Evolutionary conservation across 305 asterid genomes (phyloP).

Genomic region (Plantago lanceolata): DNA sequence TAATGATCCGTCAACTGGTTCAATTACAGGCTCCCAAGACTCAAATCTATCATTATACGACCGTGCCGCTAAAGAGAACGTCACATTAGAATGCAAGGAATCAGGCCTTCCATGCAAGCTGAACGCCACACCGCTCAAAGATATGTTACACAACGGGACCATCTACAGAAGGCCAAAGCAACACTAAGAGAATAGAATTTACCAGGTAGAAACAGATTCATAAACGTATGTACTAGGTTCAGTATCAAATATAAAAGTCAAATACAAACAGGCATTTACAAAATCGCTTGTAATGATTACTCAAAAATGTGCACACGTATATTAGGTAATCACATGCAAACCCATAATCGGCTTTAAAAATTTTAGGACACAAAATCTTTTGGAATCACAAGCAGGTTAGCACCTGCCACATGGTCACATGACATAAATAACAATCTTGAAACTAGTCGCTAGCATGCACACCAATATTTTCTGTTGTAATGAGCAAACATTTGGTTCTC

Average conservation of each 20-base stretch:
- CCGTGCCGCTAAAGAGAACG: conserved; percentile 70
- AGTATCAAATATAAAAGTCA: not conserved
- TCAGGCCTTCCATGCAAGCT: conserved; percentile 61
- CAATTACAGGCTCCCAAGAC: conserved; percentile 96
- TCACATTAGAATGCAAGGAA: conserved; percentile 50
- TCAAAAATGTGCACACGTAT: conserved; percentile 2
- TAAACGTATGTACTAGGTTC: not conserved
- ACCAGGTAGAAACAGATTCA: not conserved
- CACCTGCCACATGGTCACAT: not conserved
- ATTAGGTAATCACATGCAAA: conserved; percentile 1
- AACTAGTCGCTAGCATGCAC: not conserved
- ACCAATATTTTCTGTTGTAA: not conserved
- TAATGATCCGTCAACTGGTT: conserved; percentile 80
- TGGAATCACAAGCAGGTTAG: not conserved
- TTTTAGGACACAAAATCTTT: not conserved
- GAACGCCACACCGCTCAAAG: conserved; percentile 69
- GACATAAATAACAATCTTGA: not conserved
- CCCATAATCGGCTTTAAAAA: not conserved
- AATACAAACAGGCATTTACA: conserved; percentile 13
- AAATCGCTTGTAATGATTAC: conserved; percentile 5
- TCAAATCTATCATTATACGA: conserved; percentile 90
- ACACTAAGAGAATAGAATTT: conserved; percentile 24
- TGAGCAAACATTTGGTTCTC: no score
- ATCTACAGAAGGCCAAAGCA: conserved; percentile 47
- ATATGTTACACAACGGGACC: conserved; percentile 88